Evolutionary conservation across 495 filamentous ascomycete species (phyloP), one percentile per base, ranked within the genome.

Genomic region (Hypomontagnella monticulosa): DNA sequence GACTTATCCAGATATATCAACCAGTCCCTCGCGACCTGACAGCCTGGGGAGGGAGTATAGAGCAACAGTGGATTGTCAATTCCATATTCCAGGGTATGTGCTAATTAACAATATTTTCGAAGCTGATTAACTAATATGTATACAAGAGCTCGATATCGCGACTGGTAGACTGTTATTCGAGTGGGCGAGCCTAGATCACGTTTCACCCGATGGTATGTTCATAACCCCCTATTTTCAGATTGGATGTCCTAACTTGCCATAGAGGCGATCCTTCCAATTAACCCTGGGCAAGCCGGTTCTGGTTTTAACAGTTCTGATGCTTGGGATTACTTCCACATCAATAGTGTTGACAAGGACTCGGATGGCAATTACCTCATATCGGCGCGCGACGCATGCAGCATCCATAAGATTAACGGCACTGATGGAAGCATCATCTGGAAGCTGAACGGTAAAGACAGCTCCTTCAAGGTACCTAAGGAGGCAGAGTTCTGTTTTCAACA

Each of bases 291-390:
- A 70, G 81, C 82, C 4, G 82, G 83, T 1, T 76, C 79, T 2
- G 83, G 84, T 9, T 76, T 74, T 55, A 76, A 76, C 46, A 70
- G 63, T 32, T 76, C 73, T 2, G 73, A 82, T 59, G 81, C 86
- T 3, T 88, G 83, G 82, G 85, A 89, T 71, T 88, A 84, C 70
- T 88, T 88, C 75, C 85, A 87, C 71, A 85, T 89, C 73, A 87
- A 88, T 71, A 85, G 83, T 15, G 77, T 89, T 50, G 85, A 88
- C 66, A 87, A 86, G 71, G 81, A 85, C 67, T 41, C 42, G 0
- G 79, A 81, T 3, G 84, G 85, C 4, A 82, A 86, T 71, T 88
- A 88, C 66, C 67, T 88, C 37, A 82, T 88, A 20, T 88, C 85
- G 1, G 83, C 83, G 5, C 83, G 87, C 4, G 82, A 88, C 66